phyloP scores from a whole-genome alignment of 1,284 basidiomycete species.

The Ustilago cynodontis region DNA sequence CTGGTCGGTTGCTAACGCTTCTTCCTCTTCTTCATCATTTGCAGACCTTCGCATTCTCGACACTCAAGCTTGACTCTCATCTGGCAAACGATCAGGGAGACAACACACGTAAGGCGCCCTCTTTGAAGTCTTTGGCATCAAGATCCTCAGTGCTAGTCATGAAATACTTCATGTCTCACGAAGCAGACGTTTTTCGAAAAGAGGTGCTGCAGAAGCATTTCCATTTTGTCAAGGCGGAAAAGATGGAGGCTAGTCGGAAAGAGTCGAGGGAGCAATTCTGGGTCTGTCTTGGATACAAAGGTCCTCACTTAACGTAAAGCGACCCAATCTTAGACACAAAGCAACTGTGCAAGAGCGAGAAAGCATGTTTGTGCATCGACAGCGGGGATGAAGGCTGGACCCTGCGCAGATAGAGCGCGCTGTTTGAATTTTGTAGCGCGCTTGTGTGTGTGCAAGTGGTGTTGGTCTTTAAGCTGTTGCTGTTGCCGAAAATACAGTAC shows the following conservation, averaged over 20 bases:
- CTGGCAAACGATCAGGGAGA: background rate
- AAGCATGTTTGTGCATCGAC: background rate
- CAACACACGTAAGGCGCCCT: constrained; percentile 2
- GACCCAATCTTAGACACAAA: background rate
- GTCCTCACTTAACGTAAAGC: background rate
- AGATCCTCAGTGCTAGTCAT: constrained; percentile 41
- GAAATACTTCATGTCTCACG: constrained; percentile 62
- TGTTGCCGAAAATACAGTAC: constrained; percentile 10
- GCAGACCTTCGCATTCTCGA: constrained; percentile 30
- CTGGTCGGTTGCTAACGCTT: background rate
- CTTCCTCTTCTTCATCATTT: too few relatives aligned
- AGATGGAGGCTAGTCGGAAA: constrained; percentile 60
- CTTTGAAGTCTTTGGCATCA: constrained; percentile 15
- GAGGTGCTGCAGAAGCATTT: constrained; percentile 53
- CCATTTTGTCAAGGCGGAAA: constrained; percentile 54
- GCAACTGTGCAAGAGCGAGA: background rate
- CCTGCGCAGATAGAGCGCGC: constrained; percentile 18
- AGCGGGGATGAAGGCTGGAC: constrained; percentile 17
- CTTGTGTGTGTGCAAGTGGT: constrained; percentile 5
- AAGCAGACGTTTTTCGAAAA: constrained; percentile 58
- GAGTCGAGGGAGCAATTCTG: constrained; percentile 64
- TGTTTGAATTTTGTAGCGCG: constrained; percentile 6
- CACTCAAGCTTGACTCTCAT: constrained; percentile 19
- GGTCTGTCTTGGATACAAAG: constrained; percentile 56
- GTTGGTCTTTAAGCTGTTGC: constrained; percentile 18